A percentile compares a stretch with the other conserved stretches of the same genome.
Conservation (phyloP, 441 rosid species). For the Erodium texanum region DNA sequence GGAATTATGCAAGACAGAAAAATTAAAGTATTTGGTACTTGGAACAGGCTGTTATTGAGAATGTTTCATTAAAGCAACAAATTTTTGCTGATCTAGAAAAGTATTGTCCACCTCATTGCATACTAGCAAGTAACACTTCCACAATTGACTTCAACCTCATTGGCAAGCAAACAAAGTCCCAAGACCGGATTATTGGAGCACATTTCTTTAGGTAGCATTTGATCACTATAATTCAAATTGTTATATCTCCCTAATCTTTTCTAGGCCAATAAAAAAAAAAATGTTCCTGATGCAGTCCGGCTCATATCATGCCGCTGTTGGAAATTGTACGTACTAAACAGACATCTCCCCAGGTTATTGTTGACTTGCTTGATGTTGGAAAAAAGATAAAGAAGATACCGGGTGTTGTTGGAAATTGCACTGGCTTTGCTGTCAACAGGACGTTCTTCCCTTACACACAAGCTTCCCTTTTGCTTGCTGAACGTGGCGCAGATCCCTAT, state of each 20-base stretch:
- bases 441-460: constrained; percentile 95
- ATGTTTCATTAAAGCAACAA: constrained; percentile 78
- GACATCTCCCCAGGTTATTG: constrained; percentile 81
- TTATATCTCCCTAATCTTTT: constrained; percentile 8
- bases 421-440: constrained; percentile 97
- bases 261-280: constrained; percentile 10
- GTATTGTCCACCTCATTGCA: constrained; percentile 76
- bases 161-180: constrained; percentile 64
- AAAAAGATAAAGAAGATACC: constrained; percentile 92
- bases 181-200: constrained; percentile 83
- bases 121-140: constrained; percentile 88
- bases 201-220: constrained; percentile 85
- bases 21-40: constrained; percentile 23
- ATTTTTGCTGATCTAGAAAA: constrained; percentile 86
- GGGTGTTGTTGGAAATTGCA: constrained; percentile 89
- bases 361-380: constrained; percentile 81
- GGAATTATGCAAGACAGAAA: constrained; percentile 12
- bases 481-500: constrained; percentile 72
- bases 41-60: constrained; percentile 89
- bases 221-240: not conserved
- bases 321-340: constrained; percentile 87
- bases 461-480: constrained; percentile 68
- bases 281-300: constrained; percentile 61
- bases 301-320: constrained; percentile 93
- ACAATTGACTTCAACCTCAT: constrained; percentile 85